Evolutionary conservation across 768 basidiomycete species (phyloP).

Genomic region (Dioszegia crocea): DNA sequence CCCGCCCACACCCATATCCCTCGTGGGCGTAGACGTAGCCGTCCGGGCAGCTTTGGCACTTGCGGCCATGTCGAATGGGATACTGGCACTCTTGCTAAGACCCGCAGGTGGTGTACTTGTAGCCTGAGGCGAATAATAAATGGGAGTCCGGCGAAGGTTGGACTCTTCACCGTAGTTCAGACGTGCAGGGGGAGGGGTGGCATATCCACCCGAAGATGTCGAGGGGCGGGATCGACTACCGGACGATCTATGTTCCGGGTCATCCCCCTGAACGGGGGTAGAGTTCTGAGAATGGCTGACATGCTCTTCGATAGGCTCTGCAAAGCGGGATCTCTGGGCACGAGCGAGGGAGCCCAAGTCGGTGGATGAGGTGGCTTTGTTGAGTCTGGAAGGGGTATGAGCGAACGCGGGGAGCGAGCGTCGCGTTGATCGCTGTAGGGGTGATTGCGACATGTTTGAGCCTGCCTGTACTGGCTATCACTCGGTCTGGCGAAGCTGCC

Average conservation of each 20-base stretch:
- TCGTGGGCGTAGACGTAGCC: slow-evolving; percentile 11
- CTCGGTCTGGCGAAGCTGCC: no score
- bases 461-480: not conserved
- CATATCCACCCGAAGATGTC: not conserved
- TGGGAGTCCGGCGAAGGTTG: slow-evolving; percentile 26
- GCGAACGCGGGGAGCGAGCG: slow-evolving; percentile 30
- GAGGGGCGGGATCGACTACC: not conserved
- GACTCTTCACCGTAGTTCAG: not conserved
- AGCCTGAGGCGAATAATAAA: slow-evolving; percentile 38
- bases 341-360: slow-evolving; percentile 6
- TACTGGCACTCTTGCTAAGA: slow-evolving; percentile 33
- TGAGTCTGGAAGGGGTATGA: slow-evolving; percentile 31
- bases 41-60: slow-evolving; percentile 24
- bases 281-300: not conserved
- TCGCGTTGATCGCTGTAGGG: slow-evolving; percentile 30
- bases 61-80: slow-evolving; percentile 45
- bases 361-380: slow-evolving; percentile 23
- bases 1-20: slow-evolving; percentile 1
- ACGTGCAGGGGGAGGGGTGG: not conserved
- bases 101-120: slow-evolving; percentile 31
- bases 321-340: not conserved
- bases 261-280: not conserved
- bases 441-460: slow-evolving; percentile 38
- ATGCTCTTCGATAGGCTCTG: not conserved
- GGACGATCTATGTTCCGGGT: not conserved